phyloP scores from a whole-genome alignment of 345 rosid genomes.

The Eucalyptus pumila region DNA sequence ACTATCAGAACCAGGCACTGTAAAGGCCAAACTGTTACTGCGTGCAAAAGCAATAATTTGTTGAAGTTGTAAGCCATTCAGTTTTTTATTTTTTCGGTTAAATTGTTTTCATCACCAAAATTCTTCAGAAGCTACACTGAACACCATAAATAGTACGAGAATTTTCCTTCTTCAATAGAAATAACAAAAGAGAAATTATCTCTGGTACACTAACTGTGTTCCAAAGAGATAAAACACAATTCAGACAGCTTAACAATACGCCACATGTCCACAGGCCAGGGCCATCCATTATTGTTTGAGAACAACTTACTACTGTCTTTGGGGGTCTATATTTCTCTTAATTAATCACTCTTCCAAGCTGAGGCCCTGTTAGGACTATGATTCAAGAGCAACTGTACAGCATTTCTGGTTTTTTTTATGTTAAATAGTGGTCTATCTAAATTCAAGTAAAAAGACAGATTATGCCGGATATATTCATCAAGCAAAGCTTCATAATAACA shows the following conservation, averaged over 20 bases:
- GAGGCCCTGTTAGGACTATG: not conserved
- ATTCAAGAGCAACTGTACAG: not conserved
- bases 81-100: not conserved
- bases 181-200: not conserved
- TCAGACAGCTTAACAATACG: not conserved
- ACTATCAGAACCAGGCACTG: not conserved
- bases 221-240: not conserved
- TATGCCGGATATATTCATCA: not conserved
- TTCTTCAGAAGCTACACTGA: not conserved
- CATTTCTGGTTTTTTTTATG: not conserved
- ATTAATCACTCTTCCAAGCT: not conserved
- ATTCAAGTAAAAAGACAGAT: not conserved
- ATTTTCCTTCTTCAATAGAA: not conserved
- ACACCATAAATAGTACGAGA: not conserved
- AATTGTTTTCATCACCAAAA: not conserved
- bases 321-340: not conserved
- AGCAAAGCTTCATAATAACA: not conserved
- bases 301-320: not conserved
- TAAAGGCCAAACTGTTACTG: not conserved
- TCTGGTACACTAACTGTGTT: not conserved
- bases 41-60: not conserved
- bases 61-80: not conserved
- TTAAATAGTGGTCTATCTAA: not conserved
- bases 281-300: not conserved
- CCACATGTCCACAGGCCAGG: not conserved